Conservation (phyloP, 495 filamentous ascomycete genomes). For the Sabuloglossum arenarium region DNA sequence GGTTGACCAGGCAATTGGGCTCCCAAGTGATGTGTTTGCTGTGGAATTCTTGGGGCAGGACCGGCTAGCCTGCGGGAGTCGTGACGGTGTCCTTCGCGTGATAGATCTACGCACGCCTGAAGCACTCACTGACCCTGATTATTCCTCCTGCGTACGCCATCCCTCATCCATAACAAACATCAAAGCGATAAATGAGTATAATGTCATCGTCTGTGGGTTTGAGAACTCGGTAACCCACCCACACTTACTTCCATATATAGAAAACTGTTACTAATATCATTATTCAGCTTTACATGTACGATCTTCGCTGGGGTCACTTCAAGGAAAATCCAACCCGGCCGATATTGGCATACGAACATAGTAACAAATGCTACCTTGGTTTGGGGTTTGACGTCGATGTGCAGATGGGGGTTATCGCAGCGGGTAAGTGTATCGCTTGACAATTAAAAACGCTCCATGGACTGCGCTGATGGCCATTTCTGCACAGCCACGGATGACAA, state of each 20-base stretch:
- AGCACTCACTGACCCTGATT: not conserved
- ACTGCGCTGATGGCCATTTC: not conserved
- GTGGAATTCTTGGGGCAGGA: conserved; percentile 11
- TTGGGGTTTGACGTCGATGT: conserved; percentile 13
- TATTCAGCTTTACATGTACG: conserved; percentile 11
- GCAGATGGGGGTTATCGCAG: conserved; percentile 13
- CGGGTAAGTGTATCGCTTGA: conserved; percentile 3
- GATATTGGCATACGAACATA: not conserved
- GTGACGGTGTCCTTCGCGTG: conserved; percentile 8
- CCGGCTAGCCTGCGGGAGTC: conserved; percentile 9
- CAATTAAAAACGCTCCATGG: not conserved
- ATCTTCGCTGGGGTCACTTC: conserved; percentile 9
- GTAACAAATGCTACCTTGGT: conserved; percentile 2
- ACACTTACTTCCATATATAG: not conserved
- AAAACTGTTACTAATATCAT: not conserved
- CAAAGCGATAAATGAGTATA: conserved; percentile 7
- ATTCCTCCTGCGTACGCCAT: conserved; percentile 7
- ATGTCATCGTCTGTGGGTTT: conserved; percentile 11
- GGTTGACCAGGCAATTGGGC: not conserved
- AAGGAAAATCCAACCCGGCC: not conserved
- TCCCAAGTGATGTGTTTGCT: conserved; percentile 9
- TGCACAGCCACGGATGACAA: not conserved
- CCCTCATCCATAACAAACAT: conserved; percentile 7
- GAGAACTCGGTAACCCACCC: conserved; percentile 3
- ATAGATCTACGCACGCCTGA: not conserved